phyloP scores from a whole-genome alignment of 108 stramenopile genomes.

The Nitzschia palea region DNA sequence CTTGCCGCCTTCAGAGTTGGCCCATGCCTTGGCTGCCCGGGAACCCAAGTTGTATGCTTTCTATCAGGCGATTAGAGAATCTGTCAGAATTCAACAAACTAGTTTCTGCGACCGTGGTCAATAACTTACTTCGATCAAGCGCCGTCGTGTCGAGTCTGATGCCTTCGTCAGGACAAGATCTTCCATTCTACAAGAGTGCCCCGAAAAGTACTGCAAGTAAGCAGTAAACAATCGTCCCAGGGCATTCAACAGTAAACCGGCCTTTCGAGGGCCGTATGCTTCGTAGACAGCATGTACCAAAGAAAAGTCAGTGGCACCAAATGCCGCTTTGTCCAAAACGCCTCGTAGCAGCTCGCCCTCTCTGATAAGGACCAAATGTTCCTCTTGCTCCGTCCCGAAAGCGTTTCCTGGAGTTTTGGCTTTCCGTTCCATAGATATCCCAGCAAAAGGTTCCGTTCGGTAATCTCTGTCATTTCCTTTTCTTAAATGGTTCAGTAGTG shows the following conservation, averaged over 20 bases:
- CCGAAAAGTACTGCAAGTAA: conserved; percentile 91
- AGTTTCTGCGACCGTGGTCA: no score
- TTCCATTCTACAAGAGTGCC: conserved; percentile 97
- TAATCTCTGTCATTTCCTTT: conserved; percentile 80
- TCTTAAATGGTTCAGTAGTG: conserved; percentile 72
- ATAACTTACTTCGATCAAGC: conserved; percentile 56
- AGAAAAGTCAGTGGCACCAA: conserved; percentile 92
- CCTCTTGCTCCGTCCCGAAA: conserved; percentile 86
- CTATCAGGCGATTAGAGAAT: conserved; percentile 22
- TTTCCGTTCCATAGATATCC: conserved; percentile 88
- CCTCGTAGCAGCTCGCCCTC: conserved; percentile 93
- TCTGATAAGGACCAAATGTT: conserved; percentile 90
- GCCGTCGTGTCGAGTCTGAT: conserved; percentile 77
- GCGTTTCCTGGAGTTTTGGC: conserved; percentile 90
- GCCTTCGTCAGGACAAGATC: conserved; percentile 90
- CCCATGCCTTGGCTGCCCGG: conserved; percentile 89
- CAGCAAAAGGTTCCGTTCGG: conserved; percentile 52
- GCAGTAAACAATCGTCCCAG: conserved; percentile 96
- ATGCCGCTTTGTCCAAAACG: conserved; percentile 96
- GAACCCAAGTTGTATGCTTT: conserved; percentile 82
- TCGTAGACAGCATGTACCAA: conserved; percentile 97
- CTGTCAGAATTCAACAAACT: no score
- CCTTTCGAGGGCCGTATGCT: conserved; percentile 92
- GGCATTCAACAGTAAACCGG: conserved; percentile 86
- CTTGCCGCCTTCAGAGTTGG: conserved; percentile 90